These are phyloP conservation scores for Exserohilum rostratum DNA, from an alignment of 2,329 filamentous ascomycete species.

Conservation along the genomic window DNA sequence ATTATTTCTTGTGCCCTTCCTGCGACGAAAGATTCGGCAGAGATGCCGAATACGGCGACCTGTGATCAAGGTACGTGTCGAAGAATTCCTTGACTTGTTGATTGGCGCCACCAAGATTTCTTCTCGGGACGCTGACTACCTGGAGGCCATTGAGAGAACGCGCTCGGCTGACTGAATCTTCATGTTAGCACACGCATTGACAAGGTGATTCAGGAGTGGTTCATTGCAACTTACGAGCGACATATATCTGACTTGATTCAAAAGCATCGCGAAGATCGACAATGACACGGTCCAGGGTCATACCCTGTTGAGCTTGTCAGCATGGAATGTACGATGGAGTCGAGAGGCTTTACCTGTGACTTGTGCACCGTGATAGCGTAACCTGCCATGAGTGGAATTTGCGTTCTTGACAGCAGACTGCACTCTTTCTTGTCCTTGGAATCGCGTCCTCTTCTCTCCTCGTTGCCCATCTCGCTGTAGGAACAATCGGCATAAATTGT, in stretches of 20 bases:
- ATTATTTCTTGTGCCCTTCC: neutral
- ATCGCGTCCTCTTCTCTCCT: constrained; percentile 7
- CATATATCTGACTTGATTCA: constrained; percentile 66
- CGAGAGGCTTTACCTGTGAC: constrained; percentile 39
- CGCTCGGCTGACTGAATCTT: constrained; percentile 58
- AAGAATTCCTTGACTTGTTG: constrained; percentile 45
- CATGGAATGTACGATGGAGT: neutral
- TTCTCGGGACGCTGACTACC: constrained; percentile 40
- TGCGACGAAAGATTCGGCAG: neutral
- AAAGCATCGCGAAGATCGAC: constrained; percentile 62
- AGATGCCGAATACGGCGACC: neutral
- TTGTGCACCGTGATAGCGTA: constrained; percentile 71
- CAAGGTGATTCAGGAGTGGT: neutral
- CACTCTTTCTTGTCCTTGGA: constrained; percentile 28
- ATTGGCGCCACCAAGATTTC: constrained; percentile 33
- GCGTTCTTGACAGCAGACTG: constrained; percentile 61
- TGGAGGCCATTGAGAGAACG: constrained; percentile 58
- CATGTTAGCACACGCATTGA: constrained; percentile 4
- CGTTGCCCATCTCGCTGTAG: constrained; percentile 55
- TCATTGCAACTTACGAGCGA: constrained; percentile 51
- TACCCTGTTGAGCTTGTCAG: constrained; percentile 47
- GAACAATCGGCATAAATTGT: constrained; percentile 61
- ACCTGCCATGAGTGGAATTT: constrained; percentile 64
- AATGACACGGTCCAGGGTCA: constrained; percentile 65
- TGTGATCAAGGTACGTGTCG: constrained; percentile 1